A percentile compares a stretch with the other conserved stretches of the same genome.
Evolutionary conservation across 225 moss, liverwort and hornwort genomes (phyloP).

Genomic region (Thuidium tamariscinum): DNA sequence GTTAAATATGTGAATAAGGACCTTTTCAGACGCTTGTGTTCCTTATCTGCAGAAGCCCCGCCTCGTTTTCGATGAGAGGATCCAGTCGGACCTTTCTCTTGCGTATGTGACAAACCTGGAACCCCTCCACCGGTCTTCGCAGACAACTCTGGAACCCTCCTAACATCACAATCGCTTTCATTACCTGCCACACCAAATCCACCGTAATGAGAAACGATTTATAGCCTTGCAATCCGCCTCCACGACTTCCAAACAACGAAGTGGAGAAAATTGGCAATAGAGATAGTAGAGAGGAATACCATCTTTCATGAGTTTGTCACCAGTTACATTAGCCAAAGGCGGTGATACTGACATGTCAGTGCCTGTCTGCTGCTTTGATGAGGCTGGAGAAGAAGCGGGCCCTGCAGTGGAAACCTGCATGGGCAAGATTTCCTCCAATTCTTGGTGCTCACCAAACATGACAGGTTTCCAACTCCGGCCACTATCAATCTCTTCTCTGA

Average conservation of each 20-base stretch:
- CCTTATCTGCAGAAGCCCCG: conserved; percentile 93
- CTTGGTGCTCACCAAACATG: conserved; percentile 73
- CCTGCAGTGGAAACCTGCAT: conserved; percentile 52
- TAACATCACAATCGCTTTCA: conserved; percentile 90
- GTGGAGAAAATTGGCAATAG: background rate
- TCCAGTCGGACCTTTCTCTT: conserved; percentile 51
- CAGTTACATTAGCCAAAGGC: conserved; percentile 37
- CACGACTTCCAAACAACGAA: background rate
- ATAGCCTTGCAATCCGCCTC: background rate
- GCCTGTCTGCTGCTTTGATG: conserved; percentile 69
- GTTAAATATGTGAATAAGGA: background rate
- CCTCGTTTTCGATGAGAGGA: conserved; percentile 72
- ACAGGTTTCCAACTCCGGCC: conserved; percentile 80
- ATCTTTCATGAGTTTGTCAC: conserved; percentile 69
- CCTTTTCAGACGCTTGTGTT: conserved; percentile 98
- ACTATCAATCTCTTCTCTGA: conserved; percentile 54
- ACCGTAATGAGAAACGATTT: background rate
- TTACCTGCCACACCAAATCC: conserved; percentile 43
- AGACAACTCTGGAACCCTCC: conserved; percentile 88
- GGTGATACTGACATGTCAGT: conserved; percentile 65
- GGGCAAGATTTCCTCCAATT: conserved; percentile 38
- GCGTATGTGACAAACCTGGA: conserved; percentile 49
- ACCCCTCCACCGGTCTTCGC: conserved; percentile 51
- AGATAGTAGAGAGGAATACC: conserved; percentile 20
- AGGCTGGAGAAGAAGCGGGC: conserved; percentile 34